A percentile compares a stretch with the other conserved stretches of the same genome.
Evolutionary conservation across 2,329 filamentous ascomycete species (phyloP).

Genomic region (Fusarium hostae): DNA sequence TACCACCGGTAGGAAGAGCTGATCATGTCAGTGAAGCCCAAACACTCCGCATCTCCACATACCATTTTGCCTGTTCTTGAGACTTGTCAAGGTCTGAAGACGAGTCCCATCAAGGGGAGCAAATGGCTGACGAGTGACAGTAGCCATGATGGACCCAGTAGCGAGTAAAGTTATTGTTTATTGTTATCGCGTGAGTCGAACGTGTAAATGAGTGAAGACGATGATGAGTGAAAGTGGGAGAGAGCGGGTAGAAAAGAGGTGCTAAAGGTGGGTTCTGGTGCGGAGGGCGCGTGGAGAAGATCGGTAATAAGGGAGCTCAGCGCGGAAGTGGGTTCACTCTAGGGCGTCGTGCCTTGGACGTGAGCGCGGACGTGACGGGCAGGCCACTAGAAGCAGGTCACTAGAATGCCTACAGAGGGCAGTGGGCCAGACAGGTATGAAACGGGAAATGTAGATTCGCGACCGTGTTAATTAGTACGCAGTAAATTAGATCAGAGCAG

Average conservation of each 20-base stretch:
- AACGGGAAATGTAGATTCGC: constrained; percentile 19
- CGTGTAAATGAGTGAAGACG: constrained; percentile 21
- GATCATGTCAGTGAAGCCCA: constrained; percentile 28
- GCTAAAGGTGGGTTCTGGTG: constrained; percentile 35
- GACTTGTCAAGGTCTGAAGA: constrained; percentile 76
- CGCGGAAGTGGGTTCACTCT: constrained; percentile 17
- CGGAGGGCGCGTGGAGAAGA: constrained; percentile 37
- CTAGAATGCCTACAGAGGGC: background rate
- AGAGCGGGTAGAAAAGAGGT: constrained; percentile 37
- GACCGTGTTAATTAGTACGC: constrained; percentile 1
- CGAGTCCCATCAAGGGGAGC: constrained; percentile 76
- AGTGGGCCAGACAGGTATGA: background rate
- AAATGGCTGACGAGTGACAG: constrained; percentile 76
- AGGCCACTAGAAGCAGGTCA: constrained; percentile 3
- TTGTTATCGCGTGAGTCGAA: constrained; percentile 27
- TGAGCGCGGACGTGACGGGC: constrained; percentile 17
- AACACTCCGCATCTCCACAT: constrained; percentile 49
- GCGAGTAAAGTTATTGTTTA: constrained; percentile 20
- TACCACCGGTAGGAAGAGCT: constrained; percentile 59
- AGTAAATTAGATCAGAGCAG: background rate
- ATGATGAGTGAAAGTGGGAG: constrained; percentile 28
- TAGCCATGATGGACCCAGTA: constrained; percentile 58
- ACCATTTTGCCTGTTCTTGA: constrained; percentile 84
- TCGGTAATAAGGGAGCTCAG: constrained; percentile 36
- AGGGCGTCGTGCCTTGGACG: constrained; percentile 31